Conservation (phyloP, 805 yeast species). For the Spencermartinsiella europaea region DNA sequence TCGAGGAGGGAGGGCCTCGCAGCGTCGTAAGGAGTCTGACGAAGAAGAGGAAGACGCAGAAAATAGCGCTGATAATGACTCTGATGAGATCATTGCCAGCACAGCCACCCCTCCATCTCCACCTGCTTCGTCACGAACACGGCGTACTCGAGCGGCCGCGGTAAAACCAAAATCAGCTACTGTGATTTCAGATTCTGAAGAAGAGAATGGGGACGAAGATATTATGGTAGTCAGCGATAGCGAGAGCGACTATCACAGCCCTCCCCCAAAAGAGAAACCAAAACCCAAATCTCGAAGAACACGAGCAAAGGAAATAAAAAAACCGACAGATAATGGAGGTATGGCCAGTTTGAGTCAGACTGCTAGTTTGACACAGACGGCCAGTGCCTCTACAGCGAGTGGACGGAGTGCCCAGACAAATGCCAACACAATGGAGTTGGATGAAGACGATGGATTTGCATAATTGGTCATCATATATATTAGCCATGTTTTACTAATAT, state of each 20-base stretch:
- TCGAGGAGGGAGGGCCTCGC: not conserved
- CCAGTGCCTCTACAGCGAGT: not conserved
- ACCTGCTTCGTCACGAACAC: not conserved
- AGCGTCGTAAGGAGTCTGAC: not conserved
- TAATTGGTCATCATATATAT: too few species aligned
- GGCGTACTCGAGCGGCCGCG: not conserved
- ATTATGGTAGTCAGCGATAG: not conserved
- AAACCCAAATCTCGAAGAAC: not conserved
- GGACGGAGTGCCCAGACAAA: too few species aligned
- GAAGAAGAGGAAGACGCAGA: not conserved
- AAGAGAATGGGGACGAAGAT: not conserved
- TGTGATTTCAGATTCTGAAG: not conserved
- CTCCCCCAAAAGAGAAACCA: not conserved
- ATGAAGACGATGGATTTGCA: slow-evolving; percentile 19
- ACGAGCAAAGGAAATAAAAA: too few species aligned
- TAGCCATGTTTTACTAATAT: too few species aligned
- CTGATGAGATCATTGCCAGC: not conserved
- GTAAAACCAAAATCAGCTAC: not conserved
- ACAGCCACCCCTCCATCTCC: too few species aligned
- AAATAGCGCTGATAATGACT: not conserved
- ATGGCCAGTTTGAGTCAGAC: not conserved
- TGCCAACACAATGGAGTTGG: slow-evolving; percentile 10
- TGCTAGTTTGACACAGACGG: not conserved
- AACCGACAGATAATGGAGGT: too few species aligned
- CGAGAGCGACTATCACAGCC: not conserved